Evolutionary conservation across 192 early-diverging fungal genomes (phyloP), one percentile per base, ranked within the genome.

Genomic region (Ambispora gerdemannii): DNA sequence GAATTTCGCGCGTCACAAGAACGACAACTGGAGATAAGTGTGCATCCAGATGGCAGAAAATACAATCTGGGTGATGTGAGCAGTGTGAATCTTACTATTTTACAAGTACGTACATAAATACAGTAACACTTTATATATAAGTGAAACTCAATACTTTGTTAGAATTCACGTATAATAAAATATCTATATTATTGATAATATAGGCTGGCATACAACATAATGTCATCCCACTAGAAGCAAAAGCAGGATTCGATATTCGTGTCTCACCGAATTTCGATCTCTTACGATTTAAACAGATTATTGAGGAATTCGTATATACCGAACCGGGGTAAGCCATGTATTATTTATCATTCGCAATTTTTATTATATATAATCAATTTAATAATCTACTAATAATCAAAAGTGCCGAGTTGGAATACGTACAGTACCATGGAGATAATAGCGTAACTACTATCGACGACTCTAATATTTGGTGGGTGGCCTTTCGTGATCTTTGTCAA

Each of bases 31-130:
- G 73, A 83, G 63, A 72, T 79, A 59, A 81, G 81, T 34, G 58
- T 80, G 19, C 78, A 80, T 49, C 78, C 68, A 0, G 84, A 88
- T 63, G 89, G 89, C 6, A 62, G 72, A 25, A 50, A 47, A 2
- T 80, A 83, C 38, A 76, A 78, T 1, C 81, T 92, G 36, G 91
- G 92, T 55, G 91, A 93, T 75, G 92, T 93, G 50, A 95, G 90
- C 11, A 91, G 84, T 19, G 70, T 85, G 66, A 95, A 95, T 78
- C 74, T 93, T 63, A 93, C 91, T 11, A 84, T 91, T 74, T 81
- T 95, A 55, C 72, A 86, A 27, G 80, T 79, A 76, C 22, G 61
- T 28, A 55, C 4, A 32, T 24, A 24, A 33, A 35, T 19, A 10
- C 38, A 25, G 31, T 35, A 33, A 3, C 11, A n/a, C n/a, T n/a